Percentiles rank a stretch among this genome's conserved stretches.
These are phyloP conservation scores for Magnolia kwangsiensis DNA, from an alignment of 164 flowering plant genomes.

Conservation along the genomic window DNA sequence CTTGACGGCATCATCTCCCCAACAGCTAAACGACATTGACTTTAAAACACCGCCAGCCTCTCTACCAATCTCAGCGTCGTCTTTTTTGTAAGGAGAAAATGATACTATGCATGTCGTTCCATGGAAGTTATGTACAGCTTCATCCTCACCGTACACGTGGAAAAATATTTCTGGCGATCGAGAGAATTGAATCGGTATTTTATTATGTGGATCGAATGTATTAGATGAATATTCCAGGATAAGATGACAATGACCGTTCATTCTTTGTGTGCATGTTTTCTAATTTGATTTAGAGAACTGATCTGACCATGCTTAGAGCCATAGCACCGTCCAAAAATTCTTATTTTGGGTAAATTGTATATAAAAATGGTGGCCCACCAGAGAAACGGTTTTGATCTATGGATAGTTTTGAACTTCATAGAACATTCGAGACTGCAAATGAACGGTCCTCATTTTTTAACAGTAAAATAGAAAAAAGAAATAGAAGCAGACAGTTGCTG, in stretches of 20 bases:
- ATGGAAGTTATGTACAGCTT: background rate
- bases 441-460: too few relatives aligned
- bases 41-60: background rate
- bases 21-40: slow-evolving; percentile 8
- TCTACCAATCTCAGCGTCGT: background rate
- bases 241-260: too few relatives aligned
- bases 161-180: background rate
- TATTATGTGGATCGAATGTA: too few relatives aligned
- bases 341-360: background rate
- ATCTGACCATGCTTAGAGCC: background rate
- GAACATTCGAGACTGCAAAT: too few relatives aligned
- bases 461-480: too few relatives aligned
- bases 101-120: background rate
- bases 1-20: background rate
- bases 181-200: background rate
- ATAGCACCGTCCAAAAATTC: background rate
- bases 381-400: too few relatives aligned
- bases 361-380: too few relatives aligned
- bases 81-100: background rate
- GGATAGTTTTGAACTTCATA: too few relatives aligned
- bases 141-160: background rate
- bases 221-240: too few relatives aligned
- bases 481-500: too few relatives aligned
- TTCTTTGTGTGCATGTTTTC: background rate
- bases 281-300: too few relatives aligned